phyloP scores from a whole-genome alignment of 2,329 filamentous ascomycete species.

The Graphilbum fragrans region DNA sequence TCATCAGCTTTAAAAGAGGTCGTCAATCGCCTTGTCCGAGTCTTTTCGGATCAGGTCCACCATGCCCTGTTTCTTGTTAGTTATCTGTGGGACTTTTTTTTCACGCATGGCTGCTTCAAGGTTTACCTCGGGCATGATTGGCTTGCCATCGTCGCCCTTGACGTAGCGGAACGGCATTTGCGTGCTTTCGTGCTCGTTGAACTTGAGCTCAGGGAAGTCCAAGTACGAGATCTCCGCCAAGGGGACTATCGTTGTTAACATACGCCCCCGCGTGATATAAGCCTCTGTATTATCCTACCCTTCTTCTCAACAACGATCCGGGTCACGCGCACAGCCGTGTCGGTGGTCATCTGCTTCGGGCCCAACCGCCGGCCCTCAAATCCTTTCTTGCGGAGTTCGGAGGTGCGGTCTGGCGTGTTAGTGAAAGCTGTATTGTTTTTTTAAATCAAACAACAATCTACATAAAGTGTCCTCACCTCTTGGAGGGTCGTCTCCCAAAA shows the following conservation, averaged over 20 bases:
- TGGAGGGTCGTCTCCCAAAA: constrained; percentile 88
- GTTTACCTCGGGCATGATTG: constrained; percentile 82
- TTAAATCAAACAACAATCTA: constrained; percentile 12
- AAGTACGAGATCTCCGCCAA: constrained; percentile 71
- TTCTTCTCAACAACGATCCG: constrained; percentile 77
- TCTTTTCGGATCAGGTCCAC: constrained; percentile 85
- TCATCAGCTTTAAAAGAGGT: constrained; percentile 63
- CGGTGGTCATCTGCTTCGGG: constrained; percentile 94
- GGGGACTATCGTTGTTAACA: constrained; percentile 40
- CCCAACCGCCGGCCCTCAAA: constrained; percentile 80
- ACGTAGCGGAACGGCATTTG: constrained; percentile 99
- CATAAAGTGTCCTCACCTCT: constrained; percentile 57
- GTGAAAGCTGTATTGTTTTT: no score
- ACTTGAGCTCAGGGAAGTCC: constrained; percentile 79
- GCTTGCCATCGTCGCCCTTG: constrained; percentile 57
- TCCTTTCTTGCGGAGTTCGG: constrained; percentile 88
- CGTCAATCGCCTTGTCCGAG: constrained; percentile 81
- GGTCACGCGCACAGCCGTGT: constrained; percentile 90
- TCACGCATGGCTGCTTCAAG: not conserved
- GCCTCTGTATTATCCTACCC: constrained; percentile 41
- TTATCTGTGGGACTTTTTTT: no score
- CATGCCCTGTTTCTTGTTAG: constrained; percentile 60
- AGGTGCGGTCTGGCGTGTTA: constrained; percentile 64
- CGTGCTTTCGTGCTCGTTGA: constrained; percentile 86
- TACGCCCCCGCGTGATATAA: not conserved